A percentile compares a stretch with the other conserved stretches of the same genome.
Evolutionary conservation across 2,329 filamentous ascomycete genomes (phyloP).

Genomic region (Pyrenophora seminiperda): DNA sequence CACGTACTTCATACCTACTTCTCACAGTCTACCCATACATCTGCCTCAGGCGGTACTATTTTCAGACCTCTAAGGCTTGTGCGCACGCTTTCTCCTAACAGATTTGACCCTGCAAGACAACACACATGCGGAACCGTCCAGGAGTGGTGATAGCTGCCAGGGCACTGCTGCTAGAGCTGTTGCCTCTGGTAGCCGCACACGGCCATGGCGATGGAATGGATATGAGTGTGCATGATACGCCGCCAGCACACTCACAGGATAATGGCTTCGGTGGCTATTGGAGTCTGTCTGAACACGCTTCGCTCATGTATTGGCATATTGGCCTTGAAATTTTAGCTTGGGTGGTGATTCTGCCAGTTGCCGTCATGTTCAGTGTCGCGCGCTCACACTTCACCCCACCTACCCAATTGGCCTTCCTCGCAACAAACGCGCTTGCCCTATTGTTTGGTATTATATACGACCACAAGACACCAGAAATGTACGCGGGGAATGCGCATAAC

Average conservation of each 20-base stretch:
- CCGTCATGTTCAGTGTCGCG: conserved; percentile 83
- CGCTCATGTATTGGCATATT: conserved; percentile 72
- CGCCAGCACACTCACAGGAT: conserved; percentile 22
- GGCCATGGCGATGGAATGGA: conserved; percentile 44
- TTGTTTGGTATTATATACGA: conserved; percentile 66
- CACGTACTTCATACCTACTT: conserved; percentile 5
- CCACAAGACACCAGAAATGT: conserved; percentile 79
- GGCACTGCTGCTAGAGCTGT: conserved; percentile 48
- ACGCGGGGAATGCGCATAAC: conserved; percentile 85
- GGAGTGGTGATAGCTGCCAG: conserved; percentile 35
- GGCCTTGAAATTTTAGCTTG: conserved; percentile 72
- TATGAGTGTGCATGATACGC: conserved; percentile 31
- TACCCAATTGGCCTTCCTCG: conserved; percentile 64
- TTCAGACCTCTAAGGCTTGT: background rate
- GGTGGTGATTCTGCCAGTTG: conserved; percentile 73
- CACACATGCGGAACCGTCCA: conserved; percentile 37
- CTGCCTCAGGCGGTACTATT: background rate
- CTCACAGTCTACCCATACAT: background rate
- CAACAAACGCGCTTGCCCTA: conserved; percentile 50
- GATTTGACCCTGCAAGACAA: conserved; percentile 4
- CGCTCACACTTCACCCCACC: conserved; percentile 74
- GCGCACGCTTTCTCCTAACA: background rate
- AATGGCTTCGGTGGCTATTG: conserved; percentile 61
- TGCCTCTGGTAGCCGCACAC: conserved; percentile 51
- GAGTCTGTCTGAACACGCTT: conserved; percentile 58